phyloP scores from a whole-genome alignment of 192 early-diverging fungal species.

The Diversispora epigaea region DNA sequence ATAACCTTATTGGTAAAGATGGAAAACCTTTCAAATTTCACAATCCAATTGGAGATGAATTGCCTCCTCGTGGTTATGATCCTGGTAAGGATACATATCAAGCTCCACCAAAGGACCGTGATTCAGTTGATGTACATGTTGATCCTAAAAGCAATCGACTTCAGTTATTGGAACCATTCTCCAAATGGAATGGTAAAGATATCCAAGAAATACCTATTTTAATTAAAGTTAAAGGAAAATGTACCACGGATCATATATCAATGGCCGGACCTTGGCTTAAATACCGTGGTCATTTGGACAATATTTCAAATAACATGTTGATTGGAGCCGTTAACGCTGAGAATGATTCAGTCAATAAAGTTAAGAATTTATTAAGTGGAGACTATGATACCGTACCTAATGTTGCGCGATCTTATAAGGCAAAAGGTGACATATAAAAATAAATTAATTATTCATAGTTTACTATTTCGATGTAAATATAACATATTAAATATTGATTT shows the following conservation, averaged over 20 bases:
- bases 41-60: slow-evolving; percentile 80
- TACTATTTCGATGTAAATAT: too few species aligned
- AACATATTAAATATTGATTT: neutral
- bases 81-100: slow-evolving; percentile 94
- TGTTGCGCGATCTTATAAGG: slow-evolving; percentile 95
- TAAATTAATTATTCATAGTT: too few species aligned
- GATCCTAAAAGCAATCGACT: slow-evolving; percentile 85
- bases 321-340: slow-evolving; percentile 94
- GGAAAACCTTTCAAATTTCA: slow-evolving; percentile 96
- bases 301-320: slow-evolving; percentile 99
- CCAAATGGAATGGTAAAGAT: slow-evolving; percentile 88
- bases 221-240: slow-evolving; percentile 97
- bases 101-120: slow-evolving; percentile 85
- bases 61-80: slow-evolving; percentile 92
- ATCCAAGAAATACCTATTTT: slow-evolving; percentile 78
- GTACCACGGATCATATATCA: slow-evolving; percentile 98
- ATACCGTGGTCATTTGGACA: slow-evolving; percentile 98
- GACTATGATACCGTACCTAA: slow-evolving; percentile 89
- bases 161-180: slow-evolving; percentile 79
- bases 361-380: slow-evolving; percentile 72
- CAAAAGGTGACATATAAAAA: slow-evolving; percentile 46
- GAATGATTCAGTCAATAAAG: slow-evolving; percentile 73
- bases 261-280: slow-evolving; percentile 90
- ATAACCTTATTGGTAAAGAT: slow-evolving; percentile 78
- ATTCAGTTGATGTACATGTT: slow-evolving; percentile 70